phyloP scores from a whole-genome alignment of 2,329 filamentous ascomycete genomes.

The Trichoderma cornu-damae region DNA sequence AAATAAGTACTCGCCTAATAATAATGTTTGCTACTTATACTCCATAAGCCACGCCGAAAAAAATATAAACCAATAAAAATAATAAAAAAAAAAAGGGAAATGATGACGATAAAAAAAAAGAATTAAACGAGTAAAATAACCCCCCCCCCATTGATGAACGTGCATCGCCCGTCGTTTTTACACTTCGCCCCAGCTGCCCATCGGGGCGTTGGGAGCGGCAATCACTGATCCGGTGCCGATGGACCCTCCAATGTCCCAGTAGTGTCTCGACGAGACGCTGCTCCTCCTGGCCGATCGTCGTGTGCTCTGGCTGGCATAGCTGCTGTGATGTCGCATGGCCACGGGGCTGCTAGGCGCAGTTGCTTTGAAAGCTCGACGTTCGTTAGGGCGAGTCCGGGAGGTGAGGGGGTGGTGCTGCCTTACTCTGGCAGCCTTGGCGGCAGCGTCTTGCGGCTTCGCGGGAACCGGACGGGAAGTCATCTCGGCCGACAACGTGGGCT shows the following conservation, averaged over 20 bases:
- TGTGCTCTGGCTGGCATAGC: conserved; percentile 84
- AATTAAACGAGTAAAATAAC: not conserved
- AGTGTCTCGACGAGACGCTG: conserved; percentile 72
- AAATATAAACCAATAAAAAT: too few relatives aligned
- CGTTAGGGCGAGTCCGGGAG: conserved; percentile 47
- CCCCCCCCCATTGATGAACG: not conserved
- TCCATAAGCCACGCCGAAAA: conserved; percentile 6
- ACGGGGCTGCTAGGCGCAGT: conserved; percentile 46
- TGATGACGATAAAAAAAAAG: too few relatives aligned
- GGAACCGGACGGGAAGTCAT: conserved; percentile 28
- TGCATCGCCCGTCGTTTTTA: conserved; percentile 33
- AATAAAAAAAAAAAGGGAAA: not conserved
- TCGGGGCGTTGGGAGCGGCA: conserved; percentile 55
- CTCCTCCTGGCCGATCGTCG: conserved; percentile 64
- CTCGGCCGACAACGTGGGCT: conserved; percentile 19
- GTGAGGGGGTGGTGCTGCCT: conserved; percentile 86
- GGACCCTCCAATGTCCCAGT: conserved; percentile 85
- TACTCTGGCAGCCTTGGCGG: conserved; percentile 76
- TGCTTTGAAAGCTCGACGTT: conserved; percentile 54
- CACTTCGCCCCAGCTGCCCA: conserved; percentile 77
- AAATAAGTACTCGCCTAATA: conserved; percentile 9
- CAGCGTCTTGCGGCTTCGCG: conserved; percentile 56
- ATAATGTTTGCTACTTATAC: conserved; percentile 3
- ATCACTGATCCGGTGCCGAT: conserved; percentile 70
- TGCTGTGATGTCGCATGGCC: conserved; percentile 50